Evolutionary conservation across 192 early-diverging fungal genomes (phyloP).

Genomic region (Dispira simplex): DNA sequence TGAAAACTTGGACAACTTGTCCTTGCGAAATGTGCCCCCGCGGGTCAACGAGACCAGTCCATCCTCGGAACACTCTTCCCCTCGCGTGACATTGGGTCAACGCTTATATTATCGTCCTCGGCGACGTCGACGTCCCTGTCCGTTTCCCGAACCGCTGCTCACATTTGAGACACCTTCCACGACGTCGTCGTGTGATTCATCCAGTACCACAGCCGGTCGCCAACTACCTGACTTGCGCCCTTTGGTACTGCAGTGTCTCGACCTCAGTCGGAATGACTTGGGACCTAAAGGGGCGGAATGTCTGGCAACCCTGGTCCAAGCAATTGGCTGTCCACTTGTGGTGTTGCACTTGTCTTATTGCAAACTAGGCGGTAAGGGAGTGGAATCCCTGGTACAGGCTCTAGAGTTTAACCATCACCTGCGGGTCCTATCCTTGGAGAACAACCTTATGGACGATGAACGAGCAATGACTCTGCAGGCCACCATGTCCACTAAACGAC

Average conservation of each 20-base stretch:
- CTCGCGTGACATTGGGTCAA: too few relatives aligned
- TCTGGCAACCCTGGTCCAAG: not conserved
- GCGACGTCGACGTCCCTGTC: too few relatives aligned
- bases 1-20: too few relatives aligned
- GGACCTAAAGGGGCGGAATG: not conserved
- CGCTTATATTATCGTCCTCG: too few relatives aligned
- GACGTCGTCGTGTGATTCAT: too few relatives aligned
- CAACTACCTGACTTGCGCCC: too few relatives aligned
- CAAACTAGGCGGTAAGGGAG: constrained; percentile 12
- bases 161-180: too few relatives aligned
- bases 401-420: constrained; percentile 11
- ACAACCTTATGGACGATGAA: not conserved
- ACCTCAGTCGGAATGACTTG: constrained; percentile 12
- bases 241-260: constrained; percentile 8
- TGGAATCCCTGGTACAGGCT: constrained; percentile 11
- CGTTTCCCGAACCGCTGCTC: too few relatives aligned
- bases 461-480: not conserved
- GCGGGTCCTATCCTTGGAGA: not conserved
- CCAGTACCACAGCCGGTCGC: too few relatives aligned
- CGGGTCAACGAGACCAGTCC: too few relatives aligned
- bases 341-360: not conserved
- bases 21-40: too few relatives aligned
- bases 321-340: not conserved
- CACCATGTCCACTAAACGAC: not conserved
- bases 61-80: too few relatives aligned